Base-by-base conservation (phyloP, 2,329 filamentous ascomycete species). In the Talaromyces funiculosus region DNA sequence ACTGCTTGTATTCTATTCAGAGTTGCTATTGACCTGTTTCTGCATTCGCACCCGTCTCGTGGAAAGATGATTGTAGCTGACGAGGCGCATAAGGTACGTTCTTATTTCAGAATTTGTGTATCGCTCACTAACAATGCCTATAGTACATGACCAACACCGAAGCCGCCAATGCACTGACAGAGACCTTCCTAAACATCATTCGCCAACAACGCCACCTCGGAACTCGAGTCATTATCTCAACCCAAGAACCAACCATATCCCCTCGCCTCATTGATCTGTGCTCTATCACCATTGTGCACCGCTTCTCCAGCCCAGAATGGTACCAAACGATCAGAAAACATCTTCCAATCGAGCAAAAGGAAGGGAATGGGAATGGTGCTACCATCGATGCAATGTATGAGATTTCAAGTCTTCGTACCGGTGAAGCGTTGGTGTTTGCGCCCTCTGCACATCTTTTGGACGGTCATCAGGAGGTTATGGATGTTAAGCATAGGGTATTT, bases 171-270 rank as follows among this genome's bases (percentile, higher is more conserved):
- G 76, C 75, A 0, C 78, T 92, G 29, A 91, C 87, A 0, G 79
- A 87, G 5, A 78, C 79, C 0, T 76, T 92, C 0, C 76, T 90
- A 0, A 77, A 79, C 0, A 82, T 83, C 0, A 87, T 93, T 64
- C 82, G 89, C 0, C 78, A 87, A 18, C 89, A 93, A 71, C 84
- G 89, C 0, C 90, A 93, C 68, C 73, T 86, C 0, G 89, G 81
- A 0, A 80, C 82, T 0, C 81, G 89, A 0, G 78, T 92, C 4
- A 69, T 93, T 43, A 86, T 93, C 33, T 86, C 88, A 0, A 93
- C 89, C 0, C 89, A 94, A 68, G 90, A 93, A 67, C 90, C 89
- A 0, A 90, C 87, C 0, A 80, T 92, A 3, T 87, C 86, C 0
- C 84, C 85, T 0, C 80, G 81, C 16, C 79, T 94, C 0, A 79